Base-by-base conservation (phyloP, 257 asterid genomes). In the Rubia yunnanensis region DNA sequence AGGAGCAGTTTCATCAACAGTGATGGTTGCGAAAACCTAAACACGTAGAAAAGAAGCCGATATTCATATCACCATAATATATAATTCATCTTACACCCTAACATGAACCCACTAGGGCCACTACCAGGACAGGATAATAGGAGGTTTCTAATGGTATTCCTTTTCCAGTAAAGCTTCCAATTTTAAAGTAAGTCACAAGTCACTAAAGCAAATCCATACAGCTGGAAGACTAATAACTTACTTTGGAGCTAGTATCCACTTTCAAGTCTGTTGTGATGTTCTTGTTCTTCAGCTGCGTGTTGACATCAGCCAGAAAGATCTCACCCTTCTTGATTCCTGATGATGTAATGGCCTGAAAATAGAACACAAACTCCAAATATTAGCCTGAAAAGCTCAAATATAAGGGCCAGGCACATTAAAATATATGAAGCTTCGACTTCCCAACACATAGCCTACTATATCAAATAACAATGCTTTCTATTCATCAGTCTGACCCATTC, bases 1-100 rank as follows among this genome's bases (percentile, higher is more conserved):
- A 34, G 97, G 99, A 34, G 99, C 96, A 72, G 96, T 88, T 69
- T 89, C 97, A 62, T 92, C 95, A 31, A 86, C 76, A 23, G 88
- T 79, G 72, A 89, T 72, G 70, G 97, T 89, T 1, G 94, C 77
- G 84, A 60, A 81, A 49, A 92, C 88, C 98, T 92, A 76, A 60
- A 72, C 31, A 66, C 2, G 3, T 44, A 61, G 68, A 70, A 69
- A 54, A 56, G 10, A 20, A 18, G n/a, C 27, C 14, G 52, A 20
- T 64, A 62, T 48, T 20, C 50, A 66, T 46, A 10, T 26, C 64
- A 36, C 14, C 2, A 31, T 46, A 32, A 0, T 30, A 30, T 18
- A 49, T 15, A 30, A 18, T 6, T 30, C 30, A 10, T 17, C 46
- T 30, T 13, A n/a, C n/a, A n/a, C n/a, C n/a, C n/a, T n/a, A n/a